phyloP scores from a whole-genome alignment of 2,329 filamentous ascomycete genomes.

The Trichoderma gracile region DNA sequence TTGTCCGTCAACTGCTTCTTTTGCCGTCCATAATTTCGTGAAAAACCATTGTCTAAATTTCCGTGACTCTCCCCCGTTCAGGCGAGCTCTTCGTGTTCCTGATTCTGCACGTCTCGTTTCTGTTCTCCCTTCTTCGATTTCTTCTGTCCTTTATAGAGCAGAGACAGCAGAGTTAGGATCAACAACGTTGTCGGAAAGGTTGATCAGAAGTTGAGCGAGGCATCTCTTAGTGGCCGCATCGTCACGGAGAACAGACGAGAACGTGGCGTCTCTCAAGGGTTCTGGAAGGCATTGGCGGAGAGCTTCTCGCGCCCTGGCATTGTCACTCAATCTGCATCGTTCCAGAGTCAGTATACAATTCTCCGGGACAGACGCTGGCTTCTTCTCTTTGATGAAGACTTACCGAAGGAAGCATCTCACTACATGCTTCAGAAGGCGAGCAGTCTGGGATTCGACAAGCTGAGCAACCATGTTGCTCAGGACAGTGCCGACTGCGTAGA shows the following conservation, averaged over 20 bases:
- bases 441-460: slow-evolving; percentile 95
- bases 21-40: slow-evolving; percentile 37
- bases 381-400: slow-evolving; percentile 32
- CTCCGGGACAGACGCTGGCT: too few species aligned
- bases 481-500: slow-evolving; percentile 96
- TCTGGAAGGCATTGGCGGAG: slow-evolving; percentile 94
- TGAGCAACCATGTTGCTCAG: slow-evolving; percentile 98
- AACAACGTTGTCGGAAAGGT: slow-evolving; percentile 85
- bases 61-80: slow-evolving; percentile 31
- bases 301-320: slow-evolving; percentile 91
- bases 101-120: slow-evolving; percentile 5
- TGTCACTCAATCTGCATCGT: slow-evolving; percentile 76
- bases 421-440: slow-evolving; percentile 92
- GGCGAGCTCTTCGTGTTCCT: slow-evolving; percentile 13
- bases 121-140: neutral
- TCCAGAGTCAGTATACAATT: slow-evolving; percentile 27
- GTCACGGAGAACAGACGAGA: slow-evolving; percentile 92
- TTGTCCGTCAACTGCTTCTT: slow-evolving; percentile 32
- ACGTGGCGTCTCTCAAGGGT: slow-evolving; percentile 96
- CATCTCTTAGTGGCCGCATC: slow-evolving; percentile 97
- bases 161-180: slow-evolving; percentile 44
- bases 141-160: slow-evolving; percentile 35
- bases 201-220: slow-evolving; percentile 94
- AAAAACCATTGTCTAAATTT: slow-evolving; percentile 31
- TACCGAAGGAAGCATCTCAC: slow-evolving; percentile 95